Base-by-base conservation (phyloP, 768 basidiomycete species). In the Roridomyces roridus region DNA sequence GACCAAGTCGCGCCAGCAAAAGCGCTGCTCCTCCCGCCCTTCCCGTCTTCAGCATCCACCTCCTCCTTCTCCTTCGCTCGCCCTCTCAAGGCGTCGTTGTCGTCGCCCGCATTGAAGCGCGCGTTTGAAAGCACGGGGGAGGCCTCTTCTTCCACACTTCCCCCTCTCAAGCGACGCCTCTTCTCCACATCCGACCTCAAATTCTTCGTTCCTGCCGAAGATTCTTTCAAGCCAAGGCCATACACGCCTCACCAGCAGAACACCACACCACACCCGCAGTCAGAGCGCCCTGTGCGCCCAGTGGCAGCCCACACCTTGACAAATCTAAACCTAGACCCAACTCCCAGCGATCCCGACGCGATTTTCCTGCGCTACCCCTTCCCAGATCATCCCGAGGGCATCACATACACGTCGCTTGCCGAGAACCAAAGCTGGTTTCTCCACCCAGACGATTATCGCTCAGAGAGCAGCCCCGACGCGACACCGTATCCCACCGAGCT, bases 401-500 rank as follows among this genome's bases (percentile, higher is more conserved):
- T 92, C 46, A 83, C 84, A 5, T 93, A 89, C 68, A 78, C 81
- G 54, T 67, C 88, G 39, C 80, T 93, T 78, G 86, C 89, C n/a
- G 80, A 83, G 35, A 88, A 92, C 65, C 80, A 83, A 8, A 85
- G 92, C 51, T 93, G 91, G 91, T 93, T 92, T 67, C 77, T 93
- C 57, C 85, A 87, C 65, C 68, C 88, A 17, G 68, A 74, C 47
- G 91, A 92, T 70, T 92, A 89, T 62, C 74, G 81, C 34, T 74
- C 75, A 36, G 73, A 77, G 45, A 68, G 72, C 43, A 82, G 83
- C 67, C 69, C 80, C 5, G 70, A 74, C 47, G 84, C 84, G n/a
- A 81, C 91, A 17, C 73, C 85, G 15, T 93, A 93, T 68, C 91
- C 91, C 12, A 77, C 88, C 35, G 80, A 84, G 68, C 83, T 93